Percentiles rank a stretch among this genome's conserved stretches.
Evolutionary conservation across 768 basidiomycete genomes (phyloP).

Genomic region (Mrakia hoshinonis): DNA sequence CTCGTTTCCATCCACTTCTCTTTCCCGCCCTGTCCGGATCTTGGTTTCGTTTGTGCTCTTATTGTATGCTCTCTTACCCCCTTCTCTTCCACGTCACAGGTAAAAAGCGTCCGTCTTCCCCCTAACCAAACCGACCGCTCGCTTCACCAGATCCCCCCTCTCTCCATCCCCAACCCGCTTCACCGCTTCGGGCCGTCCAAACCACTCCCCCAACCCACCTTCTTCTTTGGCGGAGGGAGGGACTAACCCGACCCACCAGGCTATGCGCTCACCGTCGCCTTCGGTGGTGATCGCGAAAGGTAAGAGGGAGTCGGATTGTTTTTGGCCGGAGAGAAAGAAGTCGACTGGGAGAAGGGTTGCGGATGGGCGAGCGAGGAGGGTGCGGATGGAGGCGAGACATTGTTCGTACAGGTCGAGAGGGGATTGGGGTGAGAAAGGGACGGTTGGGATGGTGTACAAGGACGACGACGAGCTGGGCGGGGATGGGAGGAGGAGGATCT

Average conservation of each 20-base stretch:
- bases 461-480: neutral
- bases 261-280: neutral
- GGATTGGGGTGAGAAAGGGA: neutral
- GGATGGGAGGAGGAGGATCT: neutral
- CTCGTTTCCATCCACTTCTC: too few relatives aligned
- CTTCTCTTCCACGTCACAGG: neutral
- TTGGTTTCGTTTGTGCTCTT: too few relatives aligned
- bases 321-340: neutral
- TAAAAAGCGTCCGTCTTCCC: neutral
- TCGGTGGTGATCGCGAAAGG: neutral
- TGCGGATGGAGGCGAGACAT: neutral
- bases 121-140: neutral
- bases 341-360: neutral
- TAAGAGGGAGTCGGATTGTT: neutral
- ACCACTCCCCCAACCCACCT: neutral
- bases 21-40: too few relatives aligned
- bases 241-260: neutral
- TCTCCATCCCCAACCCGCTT: neutral
- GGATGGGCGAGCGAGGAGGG: neutral
- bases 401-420: neutral
- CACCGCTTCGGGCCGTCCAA: neutral
- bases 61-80: too few relatives aligned
- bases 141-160: neutral
- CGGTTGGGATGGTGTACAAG: neutral
- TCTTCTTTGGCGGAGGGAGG: neutral